Evolutionary conservation across 176 grass and related monocot species (phyloP).

Genomic region (Bothriochloa decipiens): DNA sequence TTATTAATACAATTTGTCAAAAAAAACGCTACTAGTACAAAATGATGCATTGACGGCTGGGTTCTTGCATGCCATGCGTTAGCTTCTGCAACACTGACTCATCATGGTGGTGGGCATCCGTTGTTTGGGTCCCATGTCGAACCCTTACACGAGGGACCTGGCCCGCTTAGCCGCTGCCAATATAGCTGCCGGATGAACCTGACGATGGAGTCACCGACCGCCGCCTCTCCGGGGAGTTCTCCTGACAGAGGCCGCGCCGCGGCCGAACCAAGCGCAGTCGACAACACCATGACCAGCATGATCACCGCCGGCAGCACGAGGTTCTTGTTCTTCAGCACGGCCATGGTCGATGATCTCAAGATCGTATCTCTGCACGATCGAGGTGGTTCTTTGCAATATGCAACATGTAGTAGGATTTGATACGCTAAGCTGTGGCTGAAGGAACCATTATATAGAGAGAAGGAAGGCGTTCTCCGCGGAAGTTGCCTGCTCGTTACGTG

Average conservation of each 20-base stretch:
- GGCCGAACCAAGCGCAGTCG: neutral
- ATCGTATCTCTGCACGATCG: neutral
- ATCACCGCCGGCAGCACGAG: slow-evolving; percentile 14
- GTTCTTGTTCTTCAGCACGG: neutral
- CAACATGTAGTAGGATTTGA: neutral
- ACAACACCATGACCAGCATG: neutral
- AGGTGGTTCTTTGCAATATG: neutral
- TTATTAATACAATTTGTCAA: neutral
- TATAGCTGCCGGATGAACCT: slow-evolving; percentile 5
- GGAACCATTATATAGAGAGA: neutral
- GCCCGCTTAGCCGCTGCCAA: neutral
- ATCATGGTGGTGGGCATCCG: neutral
- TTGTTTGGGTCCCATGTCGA: slow-evolving; percentile 2
- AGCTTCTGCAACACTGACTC: neutral
- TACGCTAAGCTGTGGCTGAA: neutral
- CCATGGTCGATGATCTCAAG: neutral
- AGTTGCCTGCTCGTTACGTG: slow-evolving; percentile 16
- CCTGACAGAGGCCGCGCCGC: neutral
- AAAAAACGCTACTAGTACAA: neutral
- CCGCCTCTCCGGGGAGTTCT: neutral
- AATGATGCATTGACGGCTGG: neutral
- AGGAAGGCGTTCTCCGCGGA: neutral
- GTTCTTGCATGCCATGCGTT: neutral
- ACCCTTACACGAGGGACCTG: neutral
- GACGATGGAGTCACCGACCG: neutral